These are phyloP conservation scores for Phaeomoniella chlamydospora DNA, from an alignment of 2,329 filamentous ascomycete species.

Conservation along the genomic window DNA sequence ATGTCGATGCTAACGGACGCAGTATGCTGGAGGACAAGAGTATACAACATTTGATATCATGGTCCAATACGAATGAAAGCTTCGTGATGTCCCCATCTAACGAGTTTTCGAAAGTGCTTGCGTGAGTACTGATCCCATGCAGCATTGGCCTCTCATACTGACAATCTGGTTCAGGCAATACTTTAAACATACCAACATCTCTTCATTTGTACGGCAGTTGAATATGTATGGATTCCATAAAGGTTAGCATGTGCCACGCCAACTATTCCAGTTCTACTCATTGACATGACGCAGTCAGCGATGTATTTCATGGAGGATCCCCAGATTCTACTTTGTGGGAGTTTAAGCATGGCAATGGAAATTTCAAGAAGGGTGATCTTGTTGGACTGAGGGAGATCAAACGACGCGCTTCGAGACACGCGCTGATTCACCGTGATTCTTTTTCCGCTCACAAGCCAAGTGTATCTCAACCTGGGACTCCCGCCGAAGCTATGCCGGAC, in stretches of 20 bases:
- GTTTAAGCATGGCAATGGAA: conserved; percentile 95
- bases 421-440: conserved; percentile 80
- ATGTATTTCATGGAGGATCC: conserved; percentile 91
- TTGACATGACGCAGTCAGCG: conserved; percentile 54
- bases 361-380: conserved; percentile 89
- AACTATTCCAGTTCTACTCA: background rate
- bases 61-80: conserved; percentile 86
- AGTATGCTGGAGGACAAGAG: conserved; percentile 93
- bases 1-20: conserved; percentile 11
- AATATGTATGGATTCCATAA: conserved; percentile 99
- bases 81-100: conserved; percentile 97
- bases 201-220: conserved; percentile 90
- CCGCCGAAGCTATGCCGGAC: conserved; percentile 70
- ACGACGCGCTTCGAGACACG: conserved; percentile 80
- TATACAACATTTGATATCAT: conserved; percentile 92
- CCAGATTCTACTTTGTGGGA: conserved; percentile 94
- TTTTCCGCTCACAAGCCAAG: conserved; percentile 66
- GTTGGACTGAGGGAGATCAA: conserved; percentile 90
- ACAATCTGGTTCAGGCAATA: conserved; percentile 86
- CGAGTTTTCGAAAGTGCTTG: conserved; percentile 94
- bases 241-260: conserved; percentile 39
- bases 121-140: conserved; percentile 47
- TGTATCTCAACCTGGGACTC: conserved; percentile 67
- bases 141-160: too few relatives aligned
- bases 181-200: conserved; percentile 98